Evolutionary conservation across 306 rosid genomes (phyloP).

Genomic region (Ormosia emarginata): DNA sequence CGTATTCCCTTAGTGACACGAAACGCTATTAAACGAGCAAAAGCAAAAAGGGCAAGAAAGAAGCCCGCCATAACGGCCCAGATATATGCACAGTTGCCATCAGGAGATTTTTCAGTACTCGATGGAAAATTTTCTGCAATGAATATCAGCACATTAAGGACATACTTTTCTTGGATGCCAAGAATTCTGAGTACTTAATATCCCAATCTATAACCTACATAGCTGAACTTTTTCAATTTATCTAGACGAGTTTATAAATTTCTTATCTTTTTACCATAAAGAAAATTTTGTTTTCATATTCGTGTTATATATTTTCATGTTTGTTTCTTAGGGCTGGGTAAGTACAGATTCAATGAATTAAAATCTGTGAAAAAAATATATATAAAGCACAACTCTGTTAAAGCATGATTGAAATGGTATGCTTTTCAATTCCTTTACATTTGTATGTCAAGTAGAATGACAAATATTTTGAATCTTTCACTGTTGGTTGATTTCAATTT

Average conservation of each 20-base stretch:
- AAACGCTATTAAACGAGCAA: constrained; percentile 36
- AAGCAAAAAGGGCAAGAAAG: constrained; percentile 46
- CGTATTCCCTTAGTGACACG: constrained; percentile 32
- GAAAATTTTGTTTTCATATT: not conserved
- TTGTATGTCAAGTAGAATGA: not conserved
- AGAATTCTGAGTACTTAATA: not conserved
- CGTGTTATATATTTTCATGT: not conserved
- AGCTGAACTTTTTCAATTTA: not conserved
- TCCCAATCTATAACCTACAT: not conserved
- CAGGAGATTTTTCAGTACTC: constrained; percentile 19
- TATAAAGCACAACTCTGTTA: not conserved
- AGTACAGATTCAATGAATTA: not conserved
- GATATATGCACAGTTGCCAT: constrained; percentile 32
- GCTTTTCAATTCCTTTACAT: not conserved
- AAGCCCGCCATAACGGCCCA: constrained; percentile 54
- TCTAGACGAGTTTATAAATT: not conserved
- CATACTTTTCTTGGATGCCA: not conserved
- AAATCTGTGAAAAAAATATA: not conserved
- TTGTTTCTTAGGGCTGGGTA: not conserved
- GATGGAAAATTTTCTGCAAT: constrained; percentile 50
- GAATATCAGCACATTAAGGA: constrained; percentile 3
- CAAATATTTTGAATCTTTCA: not conserved
- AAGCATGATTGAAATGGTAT: not conserved
- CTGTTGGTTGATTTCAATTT: not conserved
- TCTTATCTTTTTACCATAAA: not conserved